These are phyloP conservation scores for Diaporthe caulivora DNA, from an alignment of 2,329 filamentous ascomycete species.

Conservation along the genomic window DNA sequence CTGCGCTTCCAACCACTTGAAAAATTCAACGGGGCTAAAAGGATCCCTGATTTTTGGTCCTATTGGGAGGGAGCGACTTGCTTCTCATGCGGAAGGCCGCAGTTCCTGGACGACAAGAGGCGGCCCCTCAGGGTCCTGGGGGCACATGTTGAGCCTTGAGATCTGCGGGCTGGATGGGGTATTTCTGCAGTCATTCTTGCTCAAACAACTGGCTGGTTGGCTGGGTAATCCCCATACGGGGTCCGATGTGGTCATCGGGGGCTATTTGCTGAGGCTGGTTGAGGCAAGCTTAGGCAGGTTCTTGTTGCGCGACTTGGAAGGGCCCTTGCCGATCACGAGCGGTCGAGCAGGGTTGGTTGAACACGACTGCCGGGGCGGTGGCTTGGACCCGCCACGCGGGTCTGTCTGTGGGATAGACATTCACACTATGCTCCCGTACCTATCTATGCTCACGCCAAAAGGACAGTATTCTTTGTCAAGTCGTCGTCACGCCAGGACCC, in stretches of 20 bases:
- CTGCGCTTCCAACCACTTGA: neutral
- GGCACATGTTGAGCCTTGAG: constrained; percentile 10
- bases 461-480: neutral
- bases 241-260: constrained; percentile 16
- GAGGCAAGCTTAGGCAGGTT: constrained; percentile 33
- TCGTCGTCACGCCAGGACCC: neutral
- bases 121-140: neutral
- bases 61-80: constrained; percentile 21
- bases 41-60: neutral
- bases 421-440: neutral
- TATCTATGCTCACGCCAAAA: neutral
- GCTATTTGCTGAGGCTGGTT: constrained; percentile 32
- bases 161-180: constrained; percentile 12
- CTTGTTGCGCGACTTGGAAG: constrained; percentile 16
- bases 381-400: constrained; percentile 37
- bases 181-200: constrained; percentile 12
- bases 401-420: neutral
- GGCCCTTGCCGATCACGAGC: constrained; percentile 29
- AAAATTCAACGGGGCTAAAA: constrained; percentile 5
- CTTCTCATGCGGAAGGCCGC: constrained; percentile 2
- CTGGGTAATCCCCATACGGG: constrained; percentile 24
- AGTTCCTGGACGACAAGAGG: constrained; percentile 17
- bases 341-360: constrained; percentile 15
- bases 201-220: constrained; percentile 26
- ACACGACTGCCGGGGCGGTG: constrained; percentile 26